Evolutionary conservation across 1,284 basidiomycete genomes (phyloP).

Genomic region (Cryptococcus sp.): DNA sequence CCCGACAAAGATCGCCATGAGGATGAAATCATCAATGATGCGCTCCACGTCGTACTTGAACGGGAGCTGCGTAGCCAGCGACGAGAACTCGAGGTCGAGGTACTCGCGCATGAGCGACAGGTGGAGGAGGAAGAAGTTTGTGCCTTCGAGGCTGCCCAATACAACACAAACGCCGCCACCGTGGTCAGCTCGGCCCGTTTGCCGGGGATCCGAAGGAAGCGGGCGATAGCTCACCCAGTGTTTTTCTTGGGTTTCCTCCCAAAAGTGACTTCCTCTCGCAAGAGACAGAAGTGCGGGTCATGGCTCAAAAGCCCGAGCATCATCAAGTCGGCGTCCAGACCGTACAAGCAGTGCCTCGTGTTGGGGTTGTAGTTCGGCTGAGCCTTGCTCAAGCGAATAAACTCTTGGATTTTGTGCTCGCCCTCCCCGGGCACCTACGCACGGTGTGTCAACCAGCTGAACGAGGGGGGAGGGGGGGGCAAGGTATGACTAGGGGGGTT

Average conservation of each 20-base stretch:
- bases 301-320: constrained; percentile 97
- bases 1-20: constrained; percentile 99
- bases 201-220: not conserved
- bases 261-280: constrained; percentile 98
- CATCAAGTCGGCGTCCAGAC: constrained; percentile 95
- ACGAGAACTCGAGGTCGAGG: constrained; percentile 86
- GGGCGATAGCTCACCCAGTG: constrained; percentile 57
- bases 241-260: constrained; percentile 74
- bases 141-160: constrained; percentile 65
- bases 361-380: constrained; percentile 76
- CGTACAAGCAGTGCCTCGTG: constrained; percentile 88
- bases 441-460: constrained; percentile 6
- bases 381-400: constrained; percentile 88
- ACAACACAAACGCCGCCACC: not conserved
- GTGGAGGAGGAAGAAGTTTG: constrained; percentile 94
- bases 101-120: constrained; percentile 94
- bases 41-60: constrained; percentile 82
- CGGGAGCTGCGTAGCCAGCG: constrained; percentile 55
- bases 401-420: constrained; percentile 99
- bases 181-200: not conserved
- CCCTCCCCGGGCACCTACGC: constrained; percentile 81
- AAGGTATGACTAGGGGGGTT: not conserved
- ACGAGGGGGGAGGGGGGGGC: not conserved
- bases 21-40: constrained; percentile 95
- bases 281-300: constrained; percentile 96